Evolutionary conservation across 805 yeast species (phyloP), one percentile per base, ranked within the genome.

Genomic region (Candida anglica): DNA sequence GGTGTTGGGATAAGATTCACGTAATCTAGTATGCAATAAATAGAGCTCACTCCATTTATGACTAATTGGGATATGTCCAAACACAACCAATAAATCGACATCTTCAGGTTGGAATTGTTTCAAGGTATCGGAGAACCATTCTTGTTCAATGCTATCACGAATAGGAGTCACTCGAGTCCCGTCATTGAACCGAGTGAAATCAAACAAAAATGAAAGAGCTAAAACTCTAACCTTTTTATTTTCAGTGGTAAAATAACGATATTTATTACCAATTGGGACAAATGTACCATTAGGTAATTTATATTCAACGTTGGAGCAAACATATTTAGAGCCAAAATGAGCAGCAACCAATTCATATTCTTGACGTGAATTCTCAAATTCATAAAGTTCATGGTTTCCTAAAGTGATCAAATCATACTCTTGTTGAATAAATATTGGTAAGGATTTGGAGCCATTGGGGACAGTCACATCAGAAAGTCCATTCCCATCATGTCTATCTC

Each of bases 401-500:
- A 89, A 63, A 0, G 96, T 83, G 20, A 89, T 58, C 25, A 91
- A 52, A 54, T 91, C 97, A 47, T 82, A 84, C 34, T 82, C 79
- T 39, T 75, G 69, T 37, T 67, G 60, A 44, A 72, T 73, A 53
- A 89, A 85, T 0, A 89, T 69, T 2, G 69, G 67, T 18, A 79
- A 72, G 0, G 93, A 75, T 11, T 66, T 55, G 4, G 59, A 47
- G 0, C 96, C 98, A 50, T 81, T 83, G 2, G 91, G 86, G 3
- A 21, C 35, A 0, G 95, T 81, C 10, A 83, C 78, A 59, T 91
- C 97, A 25, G 86, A 73, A 9, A 88, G 60, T 0, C 98, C 98
- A 52, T 87, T 89, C 1, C 98, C 98, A 56, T 91, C 98, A 47
- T 86, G 95, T 41, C 86, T 79, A 57, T 91, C 98, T 4, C 98